phyloP scores from a whole-genome alignment of 2,329 filamentous ascomycete species.

The Aureobasidium sp. region DNA sequence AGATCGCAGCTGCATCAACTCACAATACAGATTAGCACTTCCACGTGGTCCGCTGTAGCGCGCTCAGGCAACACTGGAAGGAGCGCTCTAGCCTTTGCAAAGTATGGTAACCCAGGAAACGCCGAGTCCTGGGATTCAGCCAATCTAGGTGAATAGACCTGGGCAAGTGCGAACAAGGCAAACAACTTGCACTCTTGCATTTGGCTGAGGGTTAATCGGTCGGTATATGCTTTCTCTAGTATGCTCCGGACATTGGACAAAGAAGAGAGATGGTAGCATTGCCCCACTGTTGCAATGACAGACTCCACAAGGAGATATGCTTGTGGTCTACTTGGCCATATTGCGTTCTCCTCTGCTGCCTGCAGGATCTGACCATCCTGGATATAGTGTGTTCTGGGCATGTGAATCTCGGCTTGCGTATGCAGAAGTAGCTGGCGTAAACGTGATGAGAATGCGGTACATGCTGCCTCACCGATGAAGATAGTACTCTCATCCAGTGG shows the following conservation, averaged over 20 bases:
- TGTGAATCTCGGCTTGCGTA: constrained; percentile 23
- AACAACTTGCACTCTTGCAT: constrained; percentile 37
- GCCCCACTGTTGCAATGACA: constrained; percentile 36
- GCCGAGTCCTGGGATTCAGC: constrained; percentile 26
- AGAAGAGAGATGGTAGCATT: constrained; percentile 38
- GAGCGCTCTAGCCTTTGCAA: constrained; percentile 35
- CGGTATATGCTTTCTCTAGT: constrained; percentile 34
- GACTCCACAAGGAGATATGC: constrained; percentile 35
- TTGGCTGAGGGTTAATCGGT: constrained; percentile 29
- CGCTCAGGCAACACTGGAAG: constrained; percentile 37
- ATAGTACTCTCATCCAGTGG: constrained; percentile 27
- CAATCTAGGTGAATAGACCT: constrained; percentile 39
- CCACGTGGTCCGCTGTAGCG: constrained; percentile 38
- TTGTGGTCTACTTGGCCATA: constrained; percentile 35
- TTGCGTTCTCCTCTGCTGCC: constrained; percentile 30
- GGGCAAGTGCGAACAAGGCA: constrained; percentile 42
- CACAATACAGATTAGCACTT: constrained; percentile 38
- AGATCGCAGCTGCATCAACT: neutral
- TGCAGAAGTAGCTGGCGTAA: constrained; percentile 28
- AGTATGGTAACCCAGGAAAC: constrained; percentile 42
- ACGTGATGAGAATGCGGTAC: constrained; percentile 33
- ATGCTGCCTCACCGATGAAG: constrained; percentile 32
- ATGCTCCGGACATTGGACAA: constrained; percentile 32
- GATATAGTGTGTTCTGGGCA: constrained; percentile 30
- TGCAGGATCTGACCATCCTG: constrained; percentile 28